A percentile compares a stretch with the other conserved stretches of the same genome.
Conservation (phyloP, 148 eudicot genomes). For the Vaccinium macrocarpon region DNA sequence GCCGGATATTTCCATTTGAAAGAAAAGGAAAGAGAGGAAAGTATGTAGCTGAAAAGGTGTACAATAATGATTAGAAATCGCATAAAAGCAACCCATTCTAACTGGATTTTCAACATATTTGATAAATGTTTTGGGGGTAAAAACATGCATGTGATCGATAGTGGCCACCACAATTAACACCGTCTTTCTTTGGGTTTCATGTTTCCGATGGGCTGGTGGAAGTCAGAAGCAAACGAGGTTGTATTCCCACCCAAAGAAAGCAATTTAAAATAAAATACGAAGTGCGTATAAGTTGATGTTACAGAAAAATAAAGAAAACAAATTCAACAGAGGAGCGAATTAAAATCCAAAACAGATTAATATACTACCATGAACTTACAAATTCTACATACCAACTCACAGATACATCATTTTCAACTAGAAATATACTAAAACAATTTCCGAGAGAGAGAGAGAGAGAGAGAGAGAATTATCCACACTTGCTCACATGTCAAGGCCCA, state of each 20-base stretch:
- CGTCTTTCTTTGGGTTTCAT: background rate
- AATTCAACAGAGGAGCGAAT: background rate
- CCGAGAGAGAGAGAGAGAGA: background rate
- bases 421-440: background rate
- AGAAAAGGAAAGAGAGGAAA: background rate
- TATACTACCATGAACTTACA: background rate
- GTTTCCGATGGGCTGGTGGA: background rate
- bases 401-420: background rate
- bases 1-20: background rate
- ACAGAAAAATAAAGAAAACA: conserved; percentile 2
- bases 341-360: background rate
- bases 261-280: background rate
- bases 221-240: background rate
- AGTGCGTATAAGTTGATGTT: background rate
- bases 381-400: background rate
- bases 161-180: background rate
- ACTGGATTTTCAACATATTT: background rate
- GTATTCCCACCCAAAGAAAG: conserved; percentile 3
- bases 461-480: background rate
- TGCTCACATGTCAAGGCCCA: background rate
- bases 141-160: background rate
- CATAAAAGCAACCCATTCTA: background rate
- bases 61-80: background rate
- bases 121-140: background rate
- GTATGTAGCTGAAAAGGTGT: background rate